Conservation (phyloP, 352 stramenopile genomes). For the Globisporangium cederbergense region DNA sequence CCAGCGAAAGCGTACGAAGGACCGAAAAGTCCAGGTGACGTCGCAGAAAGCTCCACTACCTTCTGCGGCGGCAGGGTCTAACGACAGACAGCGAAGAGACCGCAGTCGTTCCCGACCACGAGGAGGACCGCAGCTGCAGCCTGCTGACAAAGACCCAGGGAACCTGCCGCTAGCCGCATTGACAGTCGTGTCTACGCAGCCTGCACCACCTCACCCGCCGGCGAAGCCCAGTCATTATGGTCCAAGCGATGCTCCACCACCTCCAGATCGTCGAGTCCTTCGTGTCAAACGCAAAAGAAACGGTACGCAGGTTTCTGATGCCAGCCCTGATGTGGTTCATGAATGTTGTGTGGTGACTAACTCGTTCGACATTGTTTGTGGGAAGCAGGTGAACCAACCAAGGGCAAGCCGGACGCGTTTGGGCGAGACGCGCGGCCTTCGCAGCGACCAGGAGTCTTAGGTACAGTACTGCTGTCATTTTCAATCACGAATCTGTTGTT, state of each 20-base stretch:
- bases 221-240: background rate
- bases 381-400: conserved; percentile 3
- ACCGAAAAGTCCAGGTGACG: conserved; percentile 17
- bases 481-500: background rate
- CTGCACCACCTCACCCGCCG: background rate
- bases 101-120: conserved; percentile 9
- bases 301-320: conserved; percentile 3
- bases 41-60: background rate
- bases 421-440: background rate
- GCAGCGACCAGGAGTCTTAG: conserved; percentile 7
- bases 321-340: too few species aligned
- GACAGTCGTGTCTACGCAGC: background rate
- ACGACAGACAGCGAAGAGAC: conserved; percentile 13
- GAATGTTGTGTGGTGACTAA: background rate
- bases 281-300: conserved; percentile 11
- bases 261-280: conserved; percentile 1
- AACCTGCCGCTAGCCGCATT: background rate
- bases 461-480: conserved; percentile 12
- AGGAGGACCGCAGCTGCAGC: conserved; percentile 3
- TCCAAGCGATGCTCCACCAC: background rate
- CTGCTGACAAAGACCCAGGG: background rate
- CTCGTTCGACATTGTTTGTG: background rate
- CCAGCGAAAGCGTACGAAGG: conserved; percentile 9
- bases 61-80: background rate
- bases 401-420: background rate